Evolutionary conservation across 805 yeast genomes (phyloP).

Genomic region (Pichia heedii): DNA sequence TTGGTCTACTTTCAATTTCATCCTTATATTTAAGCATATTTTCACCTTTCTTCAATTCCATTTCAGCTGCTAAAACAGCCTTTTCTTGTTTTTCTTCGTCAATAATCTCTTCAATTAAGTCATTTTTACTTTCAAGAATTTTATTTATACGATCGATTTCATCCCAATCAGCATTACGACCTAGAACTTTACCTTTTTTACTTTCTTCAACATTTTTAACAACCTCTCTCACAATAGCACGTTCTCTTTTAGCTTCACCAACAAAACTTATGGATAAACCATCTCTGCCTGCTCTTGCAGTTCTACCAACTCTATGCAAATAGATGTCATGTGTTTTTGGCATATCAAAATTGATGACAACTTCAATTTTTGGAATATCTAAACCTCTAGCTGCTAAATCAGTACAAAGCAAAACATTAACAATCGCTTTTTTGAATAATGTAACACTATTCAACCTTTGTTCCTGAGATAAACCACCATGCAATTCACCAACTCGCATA

Average conservation of each 20-base stretch:
- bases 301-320: constrained; percentile 96
- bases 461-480: constrained; percentile 81
- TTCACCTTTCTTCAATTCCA: constrained; percentile 79
- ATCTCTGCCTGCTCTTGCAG: constrained; percentile 97
- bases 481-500: constrained; percentile 68
- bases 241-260: constrained; percentile 82
- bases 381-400: constrained; percentile 99
- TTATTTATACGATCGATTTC: constrained; percentile 64
- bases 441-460: constrained; percentile 83
- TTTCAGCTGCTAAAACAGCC: constrained; percentile 80
- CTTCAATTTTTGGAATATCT: constrained; percentile 96
- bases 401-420: constrained; percentile 88
- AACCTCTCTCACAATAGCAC: constrained; percentile 85
- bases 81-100: constrained; percentile 86
- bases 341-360: constrained; percentile 92
- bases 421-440: constrained; percentile 71
- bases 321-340: constrained; percentile 88
- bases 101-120: constrained; percentile 63
- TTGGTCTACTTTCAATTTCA: constrained; percentile 85
- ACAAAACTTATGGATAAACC: constrained; percentile 92
- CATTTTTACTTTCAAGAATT: constrained; percentile 50
- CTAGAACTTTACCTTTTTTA: constrained; percentile 56
- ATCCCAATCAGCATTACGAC: constrained; percentile 86
- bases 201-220: constrained; percentile 54
- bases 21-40: constrained; percentile 70